Base-by-base conservation (phyloP, 2,329 filamentous ascomycete genomes). In the Westerdykella aurantiaca region DNA sequence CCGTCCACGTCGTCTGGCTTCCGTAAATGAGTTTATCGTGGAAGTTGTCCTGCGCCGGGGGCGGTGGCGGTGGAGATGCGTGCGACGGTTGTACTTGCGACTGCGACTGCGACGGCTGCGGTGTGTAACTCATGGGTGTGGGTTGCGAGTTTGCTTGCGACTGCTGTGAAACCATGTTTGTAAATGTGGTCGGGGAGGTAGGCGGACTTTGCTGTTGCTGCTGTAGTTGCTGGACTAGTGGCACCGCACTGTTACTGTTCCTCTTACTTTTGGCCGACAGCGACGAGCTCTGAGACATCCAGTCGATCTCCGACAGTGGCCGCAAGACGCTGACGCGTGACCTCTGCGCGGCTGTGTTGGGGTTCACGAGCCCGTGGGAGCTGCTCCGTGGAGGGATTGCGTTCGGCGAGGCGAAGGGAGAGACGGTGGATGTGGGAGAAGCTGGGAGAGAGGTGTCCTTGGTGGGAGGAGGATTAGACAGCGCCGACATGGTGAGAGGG, bases 1-100 rank as follows among this genome's bases (percentile, higher is more conserved):
- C 67, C 6, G 79, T 81, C 87, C 87, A 93, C 14, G 76, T 73
- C 46, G 53, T 54, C 31, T 59, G 54, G 39, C 66, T 63, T n/a
- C 64, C 64, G 46, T 69, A 64, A 45, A 73, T 71, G 46, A 72
- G 56, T n/a, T 65, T 57, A 37, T 67, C 57, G 37, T 62, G 60
- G 18, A 68, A 46, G 37, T 13, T 12, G 33, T 35, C 33, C 38
- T 22, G 50, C 49, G 14, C 53, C 48, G 22, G 57, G 54, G 12
- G 51, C 48, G 53, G 52, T 34, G 53, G 49, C 23, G 55, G 58
- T 37, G 62, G 62, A 34, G 58, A 53, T 42, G 61, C 49, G 9
- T 59, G 60, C n/a, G 57, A 56, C 4, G 61, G 57, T 39, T 66
- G 61, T 46, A 52, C 31, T 46, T 57, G 50, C 48, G 51, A 34